phyloP scores from a whole-genome alignment of 768 basidiomycete species.

The Termitomyces sp. region DNA sequence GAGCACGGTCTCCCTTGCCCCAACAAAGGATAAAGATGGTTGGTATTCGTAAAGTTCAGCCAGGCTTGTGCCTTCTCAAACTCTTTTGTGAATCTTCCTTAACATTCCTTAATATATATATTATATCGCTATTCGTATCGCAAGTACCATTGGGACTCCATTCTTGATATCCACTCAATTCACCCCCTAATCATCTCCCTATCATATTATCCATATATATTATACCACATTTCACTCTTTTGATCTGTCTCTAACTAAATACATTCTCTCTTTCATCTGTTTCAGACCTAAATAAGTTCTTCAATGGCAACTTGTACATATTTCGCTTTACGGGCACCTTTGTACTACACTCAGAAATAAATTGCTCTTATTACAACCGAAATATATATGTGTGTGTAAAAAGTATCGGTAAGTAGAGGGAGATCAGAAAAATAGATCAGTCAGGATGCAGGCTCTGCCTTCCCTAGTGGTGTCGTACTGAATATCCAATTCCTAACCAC shows the following conservation, averaged over 20 bases:
- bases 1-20: constrained; percentile 67
- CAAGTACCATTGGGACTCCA: constrained; percentile 1
- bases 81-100: neutral
- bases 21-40: constrained; percentile 67
- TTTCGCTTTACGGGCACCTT: neutral
- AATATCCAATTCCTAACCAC: constrained; percentile 82
- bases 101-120: too few species aligned
- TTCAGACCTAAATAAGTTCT: neutral
- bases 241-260: neutral
- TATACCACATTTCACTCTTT: constrained; percentile 4
- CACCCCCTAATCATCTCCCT: neutral
- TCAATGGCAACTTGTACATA: neutral
- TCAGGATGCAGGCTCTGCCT: neutral
- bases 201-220: neutral
- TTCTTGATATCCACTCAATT: neutral
- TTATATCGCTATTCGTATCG: constrained; percentile 3
- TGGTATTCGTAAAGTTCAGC: constrained; percentile 60
- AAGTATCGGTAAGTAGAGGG: neutral
- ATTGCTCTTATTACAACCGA: constrained; percentile 1
- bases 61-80: neutral
- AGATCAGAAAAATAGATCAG: neutral
- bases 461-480: constrained; percentile 11
- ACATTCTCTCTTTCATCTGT: neutral
- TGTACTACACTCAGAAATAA: neutral
- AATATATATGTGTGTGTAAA: neutral